A percentile compares a stretch with the other conserved stretches of the same genome.
Evolutionary conservation across 2,329 filamentous ascomycete species (phyloP).

Genomic region (Nigrospora sphaerica): DNA sequence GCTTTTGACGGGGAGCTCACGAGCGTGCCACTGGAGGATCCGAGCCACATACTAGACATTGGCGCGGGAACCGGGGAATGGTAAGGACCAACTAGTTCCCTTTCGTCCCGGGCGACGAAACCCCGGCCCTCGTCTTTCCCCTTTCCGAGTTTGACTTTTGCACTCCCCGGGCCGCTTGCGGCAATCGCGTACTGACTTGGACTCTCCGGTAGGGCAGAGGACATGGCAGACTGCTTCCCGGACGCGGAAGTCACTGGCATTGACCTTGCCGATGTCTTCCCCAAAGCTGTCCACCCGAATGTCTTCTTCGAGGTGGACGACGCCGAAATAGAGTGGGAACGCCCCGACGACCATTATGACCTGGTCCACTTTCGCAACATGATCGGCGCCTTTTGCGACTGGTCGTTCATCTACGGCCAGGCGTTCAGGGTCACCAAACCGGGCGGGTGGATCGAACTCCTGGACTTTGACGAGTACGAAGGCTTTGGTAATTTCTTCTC

Average conservation of each 20-base stretch:
- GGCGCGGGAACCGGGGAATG: constrained; percentile 51
- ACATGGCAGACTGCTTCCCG: constrained; percentile 46
- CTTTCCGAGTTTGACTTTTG: no score
- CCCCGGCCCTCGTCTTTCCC: no score
- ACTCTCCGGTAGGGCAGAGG: constrained; percentile 23
- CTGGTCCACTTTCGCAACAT: constrained; percentile 50
- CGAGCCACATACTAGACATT: constrained; percentile 45
- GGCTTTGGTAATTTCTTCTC: constrained; percentile 27
- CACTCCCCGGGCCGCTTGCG: no score
- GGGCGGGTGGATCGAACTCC: constrained; percentile 49
- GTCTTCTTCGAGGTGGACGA: constrained; percentile 55
- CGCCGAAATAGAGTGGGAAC: constrained; percentile 51
- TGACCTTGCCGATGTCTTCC: constrained; percentile 52
- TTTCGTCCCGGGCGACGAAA: no score
- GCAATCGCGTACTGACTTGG: no score
- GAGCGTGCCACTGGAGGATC: constrained; percentile 32
- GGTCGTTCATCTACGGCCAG: constrained; percentile 46
- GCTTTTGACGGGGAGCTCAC: constrained; percentile 37
- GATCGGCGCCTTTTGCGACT: constrained; percentile 49
- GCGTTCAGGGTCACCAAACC: constrained; percentile 46
- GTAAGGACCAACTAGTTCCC: constrained; percentile 5
- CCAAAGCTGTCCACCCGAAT: constrained; percentile 48
- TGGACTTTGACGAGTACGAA: constrained; percentile 44
- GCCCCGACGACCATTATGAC: constrained; percentile 43
- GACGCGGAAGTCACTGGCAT: constrained; percentile 51